Percentiles rank a stretch among this genome's conserved stretches.
Conservation (phyloP, 1,284 basidiomycete genomes). For the Porphyrellus sp. region DNA sequence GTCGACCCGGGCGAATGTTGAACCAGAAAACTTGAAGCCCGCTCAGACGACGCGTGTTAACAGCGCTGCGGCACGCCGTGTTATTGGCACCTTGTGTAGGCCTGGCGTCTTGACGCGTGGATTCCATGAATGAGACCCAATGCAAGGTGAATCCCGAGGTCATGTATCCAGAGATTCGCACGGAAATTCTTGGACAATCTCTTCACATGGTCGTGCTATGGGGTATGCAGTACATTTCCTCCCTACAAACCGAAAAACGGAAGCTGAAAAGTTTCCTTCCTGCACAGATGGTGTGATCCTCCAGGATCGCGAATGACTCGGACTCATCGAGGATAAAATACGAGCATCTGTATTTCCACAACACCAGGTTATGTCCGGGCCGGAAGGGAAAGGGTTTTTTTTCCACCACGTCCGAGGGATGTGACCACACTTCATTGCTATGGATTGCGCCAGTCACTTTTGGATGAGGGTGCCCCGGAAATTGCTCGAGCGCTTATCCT, state of each 20-base stretch:
- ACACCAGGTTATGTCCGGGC: neutral
- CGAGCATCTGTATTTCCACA: neutral
- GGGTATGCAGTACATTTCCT: neutral
- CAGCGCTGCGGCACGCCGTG: neutral
- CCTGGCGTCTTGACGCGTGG: conserved; percentile 5
- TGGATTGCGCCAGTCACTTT: neutral
- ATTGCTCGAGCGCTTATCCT: neutral
- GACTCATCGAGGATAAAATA: neutral
- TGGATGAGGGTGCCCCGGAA: neutral
- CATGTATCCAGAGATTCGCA: neutral
- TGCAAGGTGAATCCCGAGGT: neutral
- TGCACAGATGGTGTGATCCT: neutral
- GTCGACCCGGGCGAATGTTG: conserved; percentile 1
- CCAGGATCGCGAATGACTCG: neutral
- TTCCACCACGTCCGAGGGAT: neutral
- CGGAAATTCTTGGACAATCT: neutral
- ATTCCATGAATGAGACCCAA: conserved; percentile 5
- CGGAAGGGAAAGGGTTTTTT: neutral
- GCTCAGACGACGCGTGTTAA: conserved; percentile 9
- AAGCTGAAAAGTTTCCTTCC: neutral
- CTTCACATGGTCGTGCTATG: neutral
- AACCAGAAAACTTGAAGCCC: neutral
- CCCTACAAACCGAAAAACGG: too few relatives aligned
- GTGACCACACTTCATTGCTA: neutral
- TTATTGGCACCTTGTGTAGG: conserved; percentile 2